A percentile compares a stretch with the other conserved stretches of the same genome.
Evolutionary conservation across 2,329 filamentous ascomycete species (phyloP).

Genomic region (Penicillium sp.): DNA sequence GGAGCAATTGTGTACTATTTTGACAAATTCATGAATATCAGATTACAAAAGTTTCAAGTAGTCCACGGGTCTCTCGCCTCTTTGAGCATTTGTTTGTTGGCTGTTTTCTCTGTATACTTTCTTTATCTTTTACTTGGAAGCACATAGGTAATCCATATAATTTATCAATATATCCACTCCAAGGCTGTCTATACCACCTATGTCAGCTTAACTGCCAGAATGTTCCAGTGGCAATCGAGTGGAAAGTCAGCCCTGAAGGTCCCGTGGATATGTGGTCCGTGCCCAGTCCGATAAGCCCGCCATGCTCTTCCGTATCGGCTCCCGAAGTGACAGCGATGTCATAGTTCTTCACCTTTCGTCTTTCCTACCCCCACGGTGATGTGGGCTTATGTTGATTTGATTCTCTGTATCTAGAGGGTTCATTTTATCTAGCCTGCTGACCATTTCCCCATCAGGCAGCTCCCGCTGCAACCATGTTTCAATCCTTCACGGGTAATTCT

Average conservation of each 20-base stretch:
- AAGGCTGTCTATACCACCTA: not conserved
- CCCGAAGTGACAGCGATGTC: constrained; percentile 20
- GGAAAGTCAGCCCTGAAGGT: not conserved
- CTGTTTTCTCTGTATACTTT: not conserved
- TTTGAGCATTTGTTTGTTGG: not conserved
- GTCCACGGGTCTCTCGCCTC: not conserved
- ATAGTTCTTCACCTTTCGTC: constrained; percentile 23
- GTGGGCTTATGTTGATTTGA: constrained; percentile 21
- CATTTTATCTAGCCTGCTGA: not conserved
- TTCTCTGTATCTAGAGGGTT: constrained; percentile 13
- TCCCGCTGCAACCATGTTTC: constrained; percentile 64
- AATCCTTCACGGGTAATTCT: constrained; percentile 84
- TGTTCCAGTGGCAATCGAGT: constrained; percentile 11
- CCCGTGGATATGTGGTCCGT: constrained; percentile 12
- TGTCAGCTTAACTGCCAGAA: not conserved
- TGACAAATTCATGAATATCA: not conserved
- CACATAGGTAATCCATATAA: not conserved
- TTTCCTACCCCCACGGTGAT: constrained; percentile 3
- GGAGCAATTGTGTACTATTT: not conserved
- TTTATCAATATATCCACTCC: not conserved
- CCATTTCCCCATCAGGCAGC: constrained; percentile 2
- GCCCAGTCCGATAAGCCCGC: constrained; percentile 21
- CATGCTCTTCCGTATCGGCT: constrained; percentile 18
- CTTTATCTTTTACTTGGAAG: too few relatives aligned
- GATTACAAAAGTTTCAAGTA: not conserved